Percentiles rank a stretch among this genome's conserved stretches.
These are phyloP conservation scores for Micromonas pusilla DNA, from an alignment of 139 green algal species.

Conservation along the genomic window DNA sequence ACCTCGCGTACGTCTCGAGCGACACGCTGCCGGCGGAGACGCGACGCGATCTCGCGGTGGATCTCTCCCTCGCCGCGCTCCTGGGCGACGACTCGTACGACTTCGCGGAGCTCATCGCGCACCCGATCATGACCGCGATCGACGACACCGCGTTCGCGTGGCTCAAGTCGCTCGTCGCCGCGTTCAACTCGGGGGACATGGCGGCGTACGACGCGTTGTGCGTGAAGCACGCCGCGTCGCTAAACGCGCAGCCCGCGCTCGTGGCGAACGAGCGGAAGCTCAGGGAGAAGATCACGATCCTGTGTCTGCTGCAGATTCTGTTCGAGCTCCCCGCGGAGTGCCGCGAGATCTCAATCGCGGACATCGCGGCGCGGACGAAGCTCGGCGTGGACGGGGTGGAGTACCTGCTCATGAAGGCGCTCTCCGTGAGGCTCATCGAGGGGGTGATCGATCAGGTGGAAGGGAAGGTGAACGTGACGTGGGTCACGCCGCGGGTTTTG, in stretches of 20 bases:
- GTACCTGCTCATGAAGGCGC: conserved; percentile 94
- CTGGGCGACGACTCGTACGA: conserved; percentile 91
- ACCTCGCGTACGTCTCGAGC: conserved; percentile 81
- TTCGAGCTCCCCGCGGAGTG: conserved; percentile 71
- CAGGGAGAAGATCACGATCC: conserved; percentile 92
- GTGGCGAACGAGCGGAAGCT: conserved; percentile 79
- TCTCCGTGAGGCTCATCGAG: conserved; percentile 74
- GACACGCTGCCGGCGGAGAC: conserved; percentile 67
- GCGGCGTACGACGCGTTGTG: conserved; percentile 84
- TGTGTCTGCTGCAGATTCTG: conserved; percentile 57
- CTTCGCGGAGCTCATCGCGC: conserved; percentile 95
- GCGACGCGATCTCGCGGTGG: conserved; percentile 65
- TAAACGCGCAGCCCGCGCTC: conserved; percentile 88
- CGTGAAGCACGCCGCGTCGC: conserved; percentile 52
- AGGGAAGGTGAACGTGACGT: conserved; percentile 64
- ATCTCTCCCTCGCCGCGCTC: conserved; percentile 87
- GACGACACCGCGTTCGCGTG: conserved; percentile 50
- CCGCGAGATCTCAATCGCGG: conserved; percentile 59
- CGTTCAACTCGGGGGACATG: conserved; percentile 86
- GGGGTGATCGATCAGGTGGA: conserved; percentile 77
- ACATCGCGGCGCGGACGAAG: conserved; percentile 73
- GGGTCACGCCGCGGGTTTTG: conserved; percentile 87
- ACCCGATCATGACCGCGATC: conserved; percentile 76
- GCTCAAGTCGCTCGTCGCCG: conserved; percentile 78
- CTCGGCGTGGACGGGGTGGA: conserved; percentile 87